Base-by-base conservation (phyloP, 345 rosid genomes). In the Pistacia vera region DNA sequence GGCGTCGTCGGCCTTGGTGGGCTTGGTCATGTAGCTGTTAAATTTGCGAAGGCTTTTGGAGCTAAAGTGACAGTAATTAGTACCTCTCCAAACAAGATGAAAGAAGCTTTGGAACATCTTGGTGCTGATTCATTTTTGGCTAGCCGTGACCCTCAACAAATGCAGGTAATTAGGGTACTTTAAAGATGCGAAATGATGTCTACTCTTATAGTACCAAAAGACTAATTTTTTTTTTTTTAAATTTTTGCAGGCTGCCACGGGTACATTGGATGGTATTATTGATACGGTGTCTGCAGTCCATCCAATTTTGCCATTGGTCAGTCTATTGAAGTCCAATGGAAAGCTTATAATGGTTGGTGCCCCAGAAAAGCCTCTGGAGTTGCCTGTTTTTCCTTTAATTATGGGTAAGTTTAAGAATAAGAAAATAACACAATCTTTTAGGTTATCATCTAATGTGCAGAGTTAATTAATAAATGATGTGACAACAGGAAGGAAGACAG, bases 21-120 rank as follows among this genome's bases (percentile, higher is more conserved):
- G 7, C 79, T 86, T 0, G 89, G 91, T 22, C 91, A 88, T 55
- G 75, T 88, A 36, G 89, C 85, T 0, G 85, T 86, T 12, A 88
- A 86, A 74, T 88, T 88, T 51, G 86, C 89, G 7, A 88, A 88
- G 78, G 91, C 88, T 1, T 65, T 86, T 72, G 89, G 88, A 1
- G 74, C 65, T 3, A 84, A 84, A 71, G 89, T 88, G 17, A 86
- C 89, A 0, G 80, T 86, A 0, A 86, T 88, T 20, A 88, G 89
- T 52, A 86, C 91, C 9, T 88, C 91, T 2, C 82, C 85, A 17
- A 64, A 9, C 46, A 88, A 88, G 79, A 82, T 79, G 79, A 51
- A 62, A 3, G 91, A 88, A 63, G 89, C 91, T 20, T 41, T 81
- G 58, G 68, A 82, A 17, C 79, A 33, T 63, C 83, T 82, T 16